Evolutionary conservation across 176 grass and related monocot genomes (phyloP).

Genomic region (Oryza longistaminata): DNA sequence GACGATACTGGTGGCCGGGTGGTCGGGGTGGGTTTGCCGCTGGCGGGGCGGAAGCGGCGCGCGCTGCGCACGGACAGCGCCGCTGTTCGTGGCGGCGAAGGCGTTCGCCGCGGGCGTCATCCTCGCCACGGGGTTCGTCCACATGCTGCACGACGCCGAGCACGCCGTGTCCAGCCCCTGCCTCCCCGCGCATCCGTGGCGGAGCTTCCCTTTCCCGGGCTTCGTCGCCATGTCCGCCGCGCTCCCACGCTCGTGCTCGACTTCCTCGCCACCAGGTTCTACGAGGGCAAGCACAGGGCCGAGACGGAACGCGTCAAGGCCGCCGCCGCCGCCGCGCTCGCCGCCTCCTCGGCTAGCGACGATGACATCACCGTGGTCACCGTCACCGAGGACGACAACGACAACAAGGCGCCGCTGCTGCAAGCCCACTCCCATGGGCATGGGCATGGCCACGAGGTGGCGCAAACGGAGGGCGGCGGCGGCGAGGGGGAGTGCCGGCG

Average conservation of each 20-base stretch:
- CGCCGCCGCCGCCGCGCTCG: conserved; percentile 37
- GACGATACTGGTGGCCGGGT: conserved; percentile 56
- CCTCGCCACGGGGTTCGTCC: conserved; percentile 84
- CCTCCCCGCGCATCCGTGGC: conserved; percentile 54
- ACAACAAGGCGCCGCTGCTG: conserved; percentile 39
- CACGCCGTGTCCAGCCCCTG: conserved; percentile 54
- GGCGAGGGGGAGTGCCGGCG: too few relatives aligned
- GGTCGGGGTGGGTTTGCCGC: conserved; percentile 59
- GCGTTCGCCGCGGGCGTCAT: conserved; percentile 81
- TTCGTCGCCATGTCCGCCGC: conserved; percentile 84
- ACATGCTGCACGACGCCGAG: conserved; percentile 73
- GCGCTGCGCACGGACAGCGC: conserved; percentile 54
- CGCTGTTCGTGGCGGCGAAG: conserved; percentile 50
- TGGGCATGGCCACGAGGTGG: too few relatives aligned
- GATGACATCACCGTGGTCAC: conserved; percentile 43
- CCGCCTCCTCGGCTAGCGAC: conserved; percentile 40
- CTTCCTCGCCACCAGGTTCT: conserved; percentile 66
- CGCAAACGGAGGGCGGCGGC: too few relatives aligned
- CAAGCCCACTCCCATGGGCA: conserved; percentile 32
- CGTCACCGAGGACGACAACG: conserved; percentile 17
- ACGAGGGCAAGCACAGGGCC: conserved; percentile 58
- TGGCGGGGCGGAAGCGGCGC: conserved; percentile 51
- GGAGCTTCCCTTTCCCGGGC: conserved; percentile 66
- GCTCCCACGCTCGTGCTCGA: conserved; percentile 75
- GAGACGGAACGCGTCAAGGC: conserved; percentile 57